Evolutionary conservation across 2,329 filamentous ascomycete species (phyloP).

Genomic region (Phyllachora maydis): DNA sequence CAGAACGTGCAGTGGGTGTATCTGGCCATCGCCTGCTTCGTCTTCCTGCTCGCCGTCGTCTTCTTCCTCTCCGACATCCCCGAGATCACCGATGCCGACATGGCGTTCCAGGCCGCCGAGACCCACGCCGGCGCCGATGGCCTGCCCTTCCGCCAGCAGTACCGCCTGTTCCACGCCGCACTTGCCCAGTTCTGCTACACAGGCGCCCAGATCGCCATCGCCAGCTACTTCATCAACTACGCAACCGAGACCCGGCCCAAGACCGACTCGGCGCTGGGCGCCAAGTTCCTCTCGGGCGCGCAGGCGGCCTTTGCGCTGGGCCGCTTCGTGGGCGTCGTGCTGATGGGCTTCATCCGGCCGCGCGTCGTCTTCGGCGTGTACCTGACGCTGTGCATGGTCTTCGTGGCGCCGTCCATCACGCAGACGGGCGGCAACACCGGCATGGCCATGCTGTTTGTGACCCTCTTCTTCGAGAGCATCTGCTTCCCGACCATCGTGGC

Average conservation of each 20-base stretch:
- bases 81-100: conserved; percentile 53
- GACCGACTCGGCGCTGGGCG: conserved; percentile 27
- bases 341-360: conserved; percentile 48
- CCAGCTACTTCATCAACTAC: conserved; percentile 54
- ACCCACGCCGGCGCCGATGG: conserved; percentile 30
- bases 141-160: conserved; percentile 48
- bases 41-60: conserved; percentile 41
- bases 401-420: conserved; percentile 28
- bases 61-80: conserved; percentile 49
- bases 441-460: conserved; percentile 43
- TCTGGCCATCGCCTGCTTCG: conserved; percentile 50
- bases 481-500: conserved; percentile 70
- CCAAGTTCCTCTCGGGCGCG: conserved; percentile 53
- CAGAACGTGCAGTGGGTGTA: conserved; percentile 61
- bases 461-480: conserved; percentile 62
- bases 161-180: conserved; percentile 55
- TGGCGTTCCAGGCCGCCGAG: conserved; percentile 36
- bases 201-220: conserved; percentile 48
- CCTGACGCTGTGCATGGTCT: conserved; percentile 42
- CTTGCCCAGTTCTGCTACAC: conserved; percentile 64
- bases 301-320: conserved; percentile 55
- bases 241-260: conserved; percentile 35
- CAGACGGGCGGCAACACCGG: conserved; percentile 22
- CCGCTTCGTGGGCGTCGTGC: conserved; percentile 41
- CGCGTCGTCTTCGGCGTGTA: conserved; percentile 48